These are phyloP conservation scores for Acidiella bohemica DNA, from an alignment of 495 filamentous ascomycete species.

Conservation along the genomic window DNA sequence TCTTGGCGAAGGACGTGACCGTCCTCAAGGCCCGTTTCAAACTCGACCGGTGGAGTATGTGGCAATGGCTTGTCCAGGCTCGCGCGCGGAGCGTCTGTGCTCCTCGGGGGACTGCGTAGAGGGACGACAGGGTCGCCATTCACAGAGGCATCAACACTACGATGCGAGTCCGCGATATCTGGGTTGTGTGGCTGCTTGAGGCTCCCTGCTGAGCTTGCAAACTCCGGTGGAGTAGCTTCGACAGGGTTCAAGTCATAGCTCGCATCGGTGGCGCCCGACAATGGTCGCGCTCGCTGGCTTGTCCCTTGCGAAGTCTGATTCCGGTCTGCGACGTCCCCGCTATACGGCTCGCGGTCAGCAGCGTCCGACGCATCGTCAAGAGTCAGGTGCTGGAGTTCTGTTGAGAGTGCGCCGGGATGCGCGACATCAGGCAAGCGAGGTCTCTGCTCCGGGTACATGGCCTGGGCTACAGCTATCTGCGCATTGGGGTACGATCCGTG, in stretches of 20 bases:
- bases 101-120: no score
- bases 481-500: no score
- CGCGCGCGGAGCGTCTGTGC: no score
- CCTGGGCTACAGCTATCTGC: not conserved
- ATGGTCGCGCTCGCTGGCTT: constrained; percentile 1
- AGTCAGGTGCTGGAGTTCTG: constrained; percentile 13
- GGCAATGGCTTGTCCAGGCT: constrained; percentile 14
- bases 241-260: not conserved
- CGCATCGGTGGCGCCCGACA: not conserved
- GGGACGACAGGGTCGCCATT: no score
- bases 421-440: constrained; percentile 1
- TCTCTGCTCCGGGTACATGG: constrained; percentile 5
- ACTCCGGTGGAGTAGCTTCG: no score
- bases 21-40: not conserved
- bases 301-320: constrained; percentile 19
- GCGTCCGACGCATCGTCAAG: constrained; percentile 1
- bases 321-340: constrained; percentile 23
- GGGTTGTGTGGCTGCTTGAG: no score
- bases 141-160: no score
- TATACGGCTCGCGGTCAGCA: constrained; percentile 14
- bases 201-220: no score
- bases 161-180: constrained; percentile 3
- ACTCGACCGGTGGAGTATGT: constrained; percentile 1
- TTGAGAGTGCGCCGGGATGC: constrained; percentile 4
- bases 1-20: not conserved